Evolutionary conservation across 345 rosid species (phyloP), one percentile per base, ranked within the genome.

Genomic region (Toxicodendron radicans): DNA sequence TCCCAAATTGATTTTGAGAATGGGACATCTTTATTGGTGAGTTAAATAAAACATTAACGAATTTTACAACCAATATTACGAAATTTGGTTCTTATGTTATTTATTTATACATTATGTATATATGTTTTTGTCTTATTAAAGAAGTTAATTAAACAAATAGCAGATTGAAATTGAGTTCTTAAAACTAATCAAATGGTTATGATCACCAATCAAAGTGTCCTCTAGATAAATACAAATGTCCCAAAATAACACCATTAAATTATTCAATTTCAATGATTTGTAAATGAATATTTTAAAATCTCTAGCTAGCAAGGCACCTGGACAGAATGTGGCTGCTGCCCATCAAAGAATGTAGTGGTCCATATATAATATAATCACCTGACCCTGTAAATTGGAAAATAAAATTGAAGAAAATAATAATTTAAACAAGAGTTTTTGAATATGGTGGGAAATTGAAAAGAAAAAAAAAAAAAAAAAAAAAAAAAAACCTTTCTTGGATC

Each of bases 401-500:
- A n/a, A 35, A 0, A 35, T 24, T 53, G 58, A 45, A 46, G 64
- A 70, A n/a, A 21, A 21, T 17, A 23, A 35, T 9, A 58, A 20
- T 59, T 79, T 72, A 33, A 71, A 71, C 43, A 63, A 20, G 20
- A 51, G 60, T 49, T 23, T 14, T 38, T 33, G 64, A 71, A 35
- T 32, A 64, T 57, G 78, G 81, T 76, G 82, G 79, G 84, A 82
- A 83, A 80, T 78, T 74, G 83, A 5, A 38, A 35, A 2, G 41
- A 35, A 35, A 35, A 7, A 35, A 2, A 35, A 7, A 35, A 35
- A 35, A 38, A 35, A 38, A 38, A 38, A 5, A 38, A 38, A 35
- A 38, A 5, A 38, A 7, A 78, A 64, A 74, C 64, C 89, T 88
- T 87, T 87, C 87, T 89, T 75, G 91, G 94, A 91, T 89, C 94